A percentile compares a stretch with the other conserved stretches of the same genome.
phyloP scores from a whole-genome alignment of 257 asterid species.

The Salvia hispanica region DNA sequence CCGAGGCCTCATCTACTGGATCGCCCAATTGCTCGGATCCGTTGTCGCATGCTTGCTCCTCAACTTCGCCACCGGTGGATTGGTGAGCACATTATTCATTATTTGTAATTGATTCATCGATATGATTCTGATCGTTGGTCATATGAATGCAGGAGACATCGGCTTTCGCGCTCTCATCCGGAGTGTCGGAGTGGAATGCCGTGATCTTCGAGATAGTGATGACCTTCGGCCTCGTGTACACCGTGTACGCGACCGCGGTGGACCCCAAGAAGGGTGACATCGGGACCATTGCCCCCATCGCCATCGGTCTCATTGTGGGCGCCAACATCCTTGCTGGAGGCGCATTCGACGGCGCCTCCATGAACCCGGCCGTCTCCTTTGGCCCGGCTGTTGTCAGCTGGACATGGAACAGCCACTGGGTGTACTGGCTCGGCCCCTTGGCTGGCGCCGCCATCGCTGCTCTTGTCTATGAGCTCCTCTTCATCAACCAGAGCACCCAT shows the following conservation, averaged over 20 bases:
- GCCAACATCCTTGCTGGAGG: conserved; percentile 91
- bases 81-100: conserved; percentile 37
- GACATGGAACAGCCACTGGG: conserved; percentile 85
- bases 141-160: conserved; percentile 59
- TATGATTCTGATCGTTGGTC: no score
- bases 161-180: conserved; percentile 69
- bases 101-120: no score
- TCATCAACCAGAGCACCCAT: conserved; percentile 55
- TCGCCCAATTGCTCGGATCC: conserved; percentile 79
- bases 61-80: conserved; percentile 72
- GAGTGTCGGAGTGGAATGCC: conserved; percentile 63
- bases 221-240: conserved; percentile 85
- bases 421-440: conserved; percentile 84
- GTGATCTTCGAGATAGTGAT: conserved; percentile 75
- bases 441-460: conserved; percentile 71
- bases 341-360: conserved; percentile 78
- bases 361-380: conserved; percentile 90
- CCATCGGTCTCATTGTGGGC: conserved; percentile 84
- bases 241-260: conserved; percentile 80
- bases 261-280: conserved; percentile 81
- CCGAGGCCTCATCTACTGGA: conserved; percentile 64
- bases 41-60: conserved; percentile 76
- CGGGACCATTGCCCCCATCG: conserved; percentile 79
- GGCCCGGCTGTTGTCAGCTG: conserved; percentile 90
- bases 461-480: conserved; percentile 56